Evolutionary conservation across 2,329 filamentous ascomycete genomes (phyloP).

Genomic region (Blastomyces silverae): DNA sequence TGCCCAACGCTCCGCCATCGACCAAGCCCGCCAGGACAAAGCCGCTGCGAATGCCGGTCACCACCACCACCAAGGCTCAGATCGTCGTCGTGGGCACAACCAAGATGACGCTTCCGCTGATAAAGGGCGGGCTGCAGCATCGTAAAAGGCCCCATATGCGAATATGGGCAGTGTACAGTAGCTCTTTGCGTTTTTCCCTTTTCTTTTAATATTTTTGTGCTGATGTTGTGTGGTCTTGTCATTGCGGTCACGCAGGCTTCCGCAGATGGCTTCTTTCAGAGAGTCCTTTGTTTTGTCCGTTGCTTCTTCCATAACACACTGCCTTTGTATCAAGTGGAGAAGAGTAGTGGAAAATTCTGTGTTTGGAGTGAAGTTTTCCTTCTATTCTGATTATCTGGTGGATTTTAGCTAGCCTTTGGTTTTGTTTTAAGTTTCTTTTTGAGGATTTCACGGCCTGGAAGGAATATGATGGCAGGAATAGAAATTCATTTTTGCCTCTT

Average conservation of each 20-base stretch:
- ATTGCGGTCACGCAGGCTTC: constrained; percentile 8
- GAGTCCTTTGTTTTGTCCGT: constrained; percentile 8
- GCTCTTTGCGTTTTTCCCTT: constrained; percentile 7
- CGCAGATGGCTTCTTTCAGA: constrained; percentile 1
- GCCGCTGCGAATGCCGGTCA: constrained; percentile 35
- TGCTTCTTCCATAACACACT: constrained; percentile 9
- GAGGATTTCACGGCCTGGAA: constrained; percentile 3
- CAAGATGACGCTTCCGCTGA: constrained; percentile 41
- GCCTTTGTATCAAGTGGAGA: constrained; percentile 4
- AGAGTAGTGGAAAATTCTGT: constrained; percentile 6
- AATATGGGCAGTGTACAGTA: constrained; percentile 11
- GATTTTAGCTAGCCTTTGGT: constrained; percentile 7
- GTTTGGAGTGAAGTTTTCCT: background rate
- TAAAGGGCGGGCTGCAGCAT: constrained; percentile 37
- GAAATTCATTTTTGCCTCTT: background rate
- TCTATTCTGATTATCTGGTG: constrained; percentile 11
- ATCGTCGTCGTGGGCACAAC: constrained; percentile 40
- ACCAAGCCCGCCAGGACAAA: constrained; percentile 87
- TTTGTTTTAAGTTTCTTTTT: constrained; percentile 2
- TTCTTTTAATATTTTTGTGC: constrained; percentile 7
- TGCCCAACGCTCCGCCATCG: constrained; percentile 79
- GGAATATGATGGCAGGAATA: constrained; percentile 9
- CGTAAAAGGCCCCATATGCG: constrained; percentile 22
- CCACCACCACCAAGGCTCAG: constrained; percentile 34
- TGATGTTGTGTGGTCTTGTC: background rate